Base-by-base conservation (phyloP, 2,329 filamentous ascomycete genomes). In the Fusarium azukiicola region DNA sequence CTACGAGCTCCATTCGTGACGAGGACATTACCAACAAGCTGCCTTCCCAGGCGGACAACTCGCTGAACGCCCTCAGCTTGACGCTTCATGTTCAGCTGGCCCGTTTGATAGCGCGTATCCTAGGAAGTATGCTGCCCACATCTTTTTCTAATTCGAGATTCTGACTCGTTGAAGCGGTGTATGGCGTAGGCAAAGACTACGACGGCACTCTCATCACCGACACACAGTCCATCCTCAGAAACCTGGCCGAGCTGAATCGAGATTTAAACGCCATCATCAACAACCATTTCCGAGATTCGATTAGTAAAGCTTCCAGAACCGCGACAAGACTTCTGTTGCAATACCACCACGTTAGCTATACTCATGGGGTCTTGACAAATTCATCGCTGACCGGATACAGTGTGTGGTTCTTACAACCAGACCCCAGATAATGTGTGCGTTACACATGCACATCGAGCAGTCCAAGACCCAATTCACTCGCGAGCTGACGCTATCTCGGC, bases 371-470 rank as follows among this genome's bases (percentile, higher is more conserved):
- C 8, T 64, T 23, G 4, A 6, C 1, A 3, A 2, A 12, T 17
- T 6, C 2, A 7, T 2, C 1, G 17, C 64, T 82, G 8, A 81
- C 21, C 0, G 9, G 19, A 11, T 2, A 1, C 14, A 83, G 82
- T 85, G 83, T 14, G 83, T 85, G 1, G 83, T 85, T 6, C 80
- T 85, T 14, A 84, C 83, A 2, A 85, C 83, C 0, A 74, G 83
- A 3, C 83, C 83, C 2, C 83, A 85, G 21, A 84, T 84, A 13
- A 85, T 85, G 83, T 85, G 83, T n/a, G 84, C 84, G 1, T 67
- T 86, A 4, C 84, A 86, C 27, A 85, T 85, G 74, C 82, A 84
- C 12, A 84, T 84, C 2, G 83, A 84, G 36, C 80, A 83, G 50
- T 78, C 79, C 5, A 80, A 78, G 27, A 81, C 75, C 5, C 79